These are phyloP conservation scores for Thalassiosira delicatula DNA, from an alignment of 352 stramenopile genomes.

Conservation along the genomic window DNA sequence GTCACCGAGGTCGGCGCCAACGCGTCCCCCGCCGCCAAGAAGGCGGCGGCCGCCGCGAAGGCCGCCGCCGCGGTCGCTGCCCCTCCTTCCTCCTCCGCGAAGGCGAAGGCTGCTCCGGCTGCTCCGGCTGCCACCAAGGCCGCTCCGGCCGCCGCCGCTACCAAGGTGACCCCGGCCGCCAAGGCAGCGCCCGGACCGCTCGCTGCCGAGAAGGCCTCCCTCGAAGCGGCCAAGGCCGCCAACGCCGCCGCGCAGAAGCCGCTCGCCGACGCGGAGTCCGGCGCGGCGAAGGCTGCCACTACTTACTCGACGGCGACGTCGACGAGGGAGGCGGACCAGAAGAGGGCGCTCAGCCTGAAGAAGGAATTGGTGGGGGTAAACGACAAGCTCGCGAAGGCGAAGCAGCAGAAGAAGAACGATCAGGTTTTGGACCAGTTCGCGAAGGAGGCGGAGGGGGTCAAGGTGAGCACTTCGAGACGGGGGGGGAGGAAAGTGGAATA, in stretches of 20 bases:
- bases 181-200: constrained; percentile 6
- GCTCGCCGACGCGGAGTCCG: constrained; percentile 18
- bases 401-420: constrained; percentile 7
- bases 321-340: constrained; percentile 10
- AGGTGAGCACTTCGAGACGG: background rate
- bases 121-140: too few relatives aligned
- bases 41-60: constrained; percentile 7
- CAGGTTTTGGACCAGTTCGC: constrained; percentile 5
- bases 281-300: background rate
- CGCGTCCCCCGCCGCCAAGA: background rate
- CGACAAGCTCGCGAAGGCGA: constrained; percentile 27
- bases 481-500: background rate
- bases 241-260: constrained; percentile 9
- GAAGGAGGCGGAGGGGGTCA: background rate
- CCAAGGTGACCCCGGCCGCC: too few relatives aligned
- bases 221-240: constrained; percentile 24
- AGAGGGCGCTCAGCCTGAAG: constrained; percentile 13
- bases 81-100: constrained; percentile 21
- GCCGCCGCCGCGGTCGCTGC: constrained; percentile 22
- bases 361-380: constrained; percentile 15
- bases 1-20: too few relatives aligned
- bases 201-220: constrained; percentile 15
- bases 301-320: background rate
- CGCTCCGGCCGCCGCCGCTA: too few relatives aligned
- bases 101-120: too few relatives aligned